Conservation (phyloP, 140 eudicot species). For the Erigeron philadelphicus region DNA sequence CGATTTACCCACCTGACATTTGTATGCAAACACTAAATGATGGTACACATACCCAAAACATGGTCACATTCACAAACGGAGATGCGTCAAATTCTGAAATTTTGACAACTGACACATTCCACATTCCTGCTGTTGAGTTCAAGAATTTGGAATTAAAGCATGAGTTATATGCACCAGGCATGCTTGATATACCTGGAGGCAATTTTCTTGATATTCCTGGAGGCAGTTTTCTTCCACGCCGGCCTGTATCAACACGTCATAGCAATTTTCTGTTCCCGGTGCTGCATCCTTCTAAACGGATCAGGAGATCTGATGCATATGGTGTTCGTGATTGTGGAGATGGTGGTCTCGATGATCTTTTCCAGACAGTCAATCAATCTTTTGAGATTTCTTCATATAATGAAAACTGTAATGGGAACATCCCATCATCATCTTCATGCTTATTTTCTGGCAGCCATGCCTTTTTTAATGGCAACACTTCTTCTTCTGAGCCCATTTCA, state of each 20-base stretch:
- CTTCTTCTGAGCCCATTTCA: slow-evolving; percentile 63
- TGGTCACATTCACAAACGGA: slow-evolving; percentile 33
- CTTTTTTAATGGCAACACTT: slow-evolving; percentile 75
- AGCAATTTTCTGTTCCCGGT: slow-evolving; percentile 32
- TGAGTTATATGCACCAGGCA: slow-evolving; percentile 28
- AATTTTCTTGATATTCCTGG: slow-evolving; percentile 41
- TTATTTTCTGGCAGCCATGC: slow-evolving; percentile 79
- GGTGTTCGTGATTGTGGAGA: slow-evolving; percentile 30
- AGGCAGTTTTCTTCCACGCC: slow-evolving; percentile 34
- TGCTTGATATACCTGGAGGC: slow-evolving; percentile 40
- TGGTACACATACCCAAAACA: slow-evolving; percentile 38
- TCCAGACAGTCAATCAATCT: slow-evolving; percentile 25
- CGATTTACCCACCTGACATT: slow-evolving; percentile 64
- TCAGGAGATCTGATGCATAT: slow-evolving; percentile 39
- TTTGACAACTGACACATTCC: slow-evolving; percentile 36
- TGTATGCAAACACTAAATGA: slow-evolving; percentile 42
- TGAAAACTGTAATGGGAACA: slow-evolving; percentile 26
- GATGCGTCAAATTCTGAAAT: slow-evolving; percentile 38
- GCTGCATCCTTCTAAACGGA: slow-evolving; percentile 41
- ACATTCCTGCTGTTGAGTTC: slow-evolving; percentile 55
- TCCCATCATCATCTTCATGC: slow-evolving; percentile 31
- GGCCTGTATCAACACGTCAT: slow-evolving; percentile 28
- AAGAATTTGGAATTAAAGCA: slow-evolving; percentile 38
- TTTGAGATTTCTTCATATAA: slow-evolving; percentile 33
- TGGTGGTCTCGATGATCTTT: slow-evolving; percentile 28